Base-by-base conservation (phyloP, 2,329 filamentous ascomycete species). In the Penicillium thymicola region DNA sequence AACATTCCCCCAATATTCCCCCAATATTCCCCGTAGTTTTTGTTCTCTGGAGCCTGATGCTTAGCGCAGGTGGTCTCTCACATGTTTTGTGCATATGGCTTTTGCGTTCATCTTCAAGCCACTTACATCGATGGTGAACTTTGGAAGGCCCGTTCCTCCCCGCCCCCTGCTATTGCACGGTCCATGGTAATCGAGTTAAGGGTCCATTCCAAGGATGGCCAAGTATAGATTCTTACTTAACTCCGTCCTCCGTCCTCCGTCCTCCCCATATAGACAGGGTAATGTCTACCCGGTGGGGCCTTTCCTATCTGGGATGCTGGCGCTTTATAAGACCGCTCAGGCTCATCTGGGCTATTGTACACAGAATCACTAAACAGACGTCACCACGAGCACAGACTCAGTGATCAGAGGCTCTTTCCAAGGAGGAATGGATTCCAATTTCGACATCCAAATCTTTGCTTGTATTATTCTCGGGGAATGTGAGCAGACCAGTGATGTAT, bases 41-140 rank as follows among this genome's bases (percentile, higher is more conserved):
- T 10, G 10, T 28, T 16, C 23, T 30, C n/a, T 47, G 5, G 34
- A 27, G 5, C 21, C n/a, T 54, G 51, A 27, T 28, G 2, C 38
- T 37, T 55, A 32, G 46, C 40, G 30, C 3, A 2, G 37, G 36
- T 16, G n/a, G 36, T 48, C 16, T 44, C 16, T 47, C 7, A 40
- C 18, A 41, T 23, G 34, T 40, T 32, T 40, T 48, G 9, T 34
- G 5, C 5, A 16, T 14, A 34, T 34, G 34, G 16, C 16, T 6
- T 54, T 48, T 40, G 25, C 34, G 25, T 37, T 4, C 27, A 14
- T 43, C 27, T 16, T 34, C 28, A 52, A 52, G 54, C 54, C 54
- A 52, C 54, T 52, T 42, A 55, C 54, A 55, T 55, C 18, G 21
- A 36, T 55, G 46, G 47, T 40, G 34, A 41, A 30, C 4, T 10